Base-by-base conservation (phyloP, 2,329 filamentous ascomycete genomes). In the Geoglossum cookeanum region DNA sequence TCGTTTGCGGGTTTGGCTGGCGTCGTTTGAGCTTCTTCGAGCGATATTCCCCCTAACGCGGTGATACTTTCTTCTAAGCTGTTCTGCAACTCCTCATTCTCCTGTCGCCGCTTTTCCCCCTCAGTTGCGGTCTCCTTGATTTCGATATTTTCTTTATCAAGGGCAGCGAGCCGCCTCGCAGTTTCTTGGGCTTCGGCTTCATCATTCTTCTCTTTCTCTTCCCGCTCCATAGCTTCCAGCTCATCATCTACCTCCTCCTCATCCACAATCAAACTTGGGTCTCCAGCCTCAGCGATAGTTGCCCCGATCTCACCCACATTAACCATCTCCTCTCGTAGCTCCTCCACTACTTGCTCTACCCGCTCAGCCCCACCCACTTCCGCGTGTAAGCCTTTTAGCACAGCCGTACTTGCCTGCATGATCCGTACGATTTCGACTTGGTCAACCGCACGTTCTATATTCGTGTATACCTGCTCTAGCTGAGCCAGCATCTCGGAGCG, bases 171-270 rank as follows among this genome's bases (percentile, higher is more conserved):
- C 58, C 39, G 60, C 42, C 45, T 52, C 44, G 52, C 53, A 32
- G 37, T 44, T 39, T 58, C 32, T 35, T 58, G 30, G n/a, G 32
- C 55, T 39, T 44, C 44, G 15, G 35, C 22, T 32, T 55, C 22
- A 2, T 59, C 49, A 58, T 79, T 75, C 65, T 78, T 77, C 64
- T 73, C 72, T 61, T 65, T 70, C 63, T 80, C 78, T 61, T 79
- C 75, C 37, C 67, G 72, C 69, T 90, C 82, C 71, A 98, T 72
- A 3, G 76, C 82, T 62, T 85, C 84, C 52, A 97, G 76, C 71
- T 96, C 91, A 59, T 91, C 85, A 63, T 96, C 89, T 57, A 97
- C 80, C 67, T 94, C 90, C 22, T 66, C 76, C 65, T 95, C 90
- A 67, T 95, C 87, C 35, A 44, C 54, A 4, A n/a, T 39, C 27